phyloP scores from a whole-genome alignment of 2,329 filamentous ascomycete species.

The Leptodontidium sp. region DNA sequence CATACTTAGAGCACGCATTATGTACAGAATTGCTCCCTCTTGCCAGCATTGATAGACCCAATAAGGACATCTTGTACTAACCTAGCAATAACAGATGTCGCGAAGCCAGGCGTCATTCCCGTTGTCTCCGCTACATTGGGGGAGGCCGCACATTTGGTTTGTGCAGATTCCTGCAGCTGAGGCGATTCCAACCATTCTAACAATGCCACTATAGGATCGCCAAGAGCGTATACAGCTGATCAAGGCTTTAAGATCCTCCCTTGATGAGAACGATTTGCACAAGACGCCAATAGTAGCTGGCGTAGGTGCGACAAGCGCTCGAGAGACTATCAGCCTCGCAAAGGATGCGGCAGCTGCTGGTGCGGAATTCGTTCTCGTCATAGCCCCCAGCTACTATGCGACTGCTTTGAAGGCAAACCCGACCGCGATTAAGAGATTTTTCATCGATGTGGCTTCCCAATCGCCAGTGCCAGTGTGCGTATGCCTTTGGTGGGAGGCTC shows the following conservation, averaged over 20 bases:
- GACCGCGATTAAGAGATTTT: too few relatives aligned
- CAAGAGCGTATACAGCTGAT: constrained; percentile 14
- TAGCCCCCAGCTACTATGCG: too few relatives aligned
- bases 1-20: too few relatives aligned
- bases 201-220: neutral
- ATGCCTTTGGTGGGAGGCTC: too few relatives aligned
- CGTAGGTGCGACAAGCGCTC: constrained; percentile 51
- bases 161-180: neutral
- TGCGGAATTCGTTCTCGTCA: constrained; percentile 35
- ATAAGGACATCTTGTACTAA: constrained; percentile 26
- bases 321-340: constrained; percentile 49
- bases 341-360: constrained; percentile 51
- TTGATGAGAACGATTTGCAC: constrained; percentile 47
- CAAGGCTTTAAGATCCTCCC: constrained; percentile 44
- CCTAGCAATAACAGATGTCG: constrained; percentile 12
- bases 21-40: neutral
- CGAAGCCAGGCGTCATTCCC: constrained; percentile 24
- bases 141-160: neutral
- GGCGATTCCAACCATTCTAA: neutral
- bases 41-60: neutral
- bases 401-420: too few relatives aligned
- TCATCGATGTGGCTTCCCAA: too few relatives aligned
- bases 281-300: constrained; percentile 56
- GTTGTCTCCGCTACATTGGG: constrained; percentile 26
- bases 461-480: too few relatives aligned